These are phyloP conservation scores for Gracilaria gracilis DNA, from an alignment of 23 red algal species.

Conservation along the genomic window DNA sequence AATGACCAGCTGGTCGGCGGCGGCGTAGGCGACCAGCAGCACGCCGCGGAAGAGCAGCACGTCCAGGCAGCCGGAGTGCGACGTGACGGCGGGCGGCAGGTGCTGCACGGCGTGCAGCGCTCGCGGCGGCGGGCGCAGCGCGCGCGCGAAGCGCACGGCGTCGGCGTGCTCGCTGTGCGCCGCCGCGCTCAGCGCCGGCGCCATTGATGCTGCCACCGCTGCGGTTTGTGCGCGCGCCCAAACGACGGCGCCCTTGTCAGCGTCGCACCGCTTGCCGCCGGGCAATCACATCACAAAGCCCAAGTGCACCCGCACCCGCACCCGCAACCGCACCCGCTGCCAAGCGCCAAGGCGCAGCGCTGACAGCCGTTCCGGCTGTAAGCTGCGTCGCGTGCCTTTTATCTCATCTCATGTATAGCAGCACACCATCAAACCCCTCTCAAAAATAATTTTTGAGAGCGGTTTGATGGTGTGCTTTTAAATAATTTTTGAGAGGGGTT, in stretches of 20 bases:
- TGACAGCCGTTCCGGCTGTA: too few species aligned
- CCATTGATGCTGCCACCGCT: neutral
- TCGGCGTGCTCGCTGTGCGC: slow-evolving; percentile 58
- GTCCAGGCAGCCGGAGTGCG: slow-evolving; percentile 47
- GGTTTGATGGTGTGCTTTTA: too few species aligned
- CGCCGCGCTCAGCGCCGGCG: slow-evolving; percentile 14
- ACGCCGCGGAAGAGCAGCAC: slow-evolving; percentile 64
- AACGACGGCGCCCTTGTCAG: neutral
- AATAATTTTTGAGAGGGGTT: too few species aligned
- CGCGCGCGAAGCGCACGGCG: slow-evolving; percentile 29
- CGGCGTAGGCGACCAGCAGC: slow-evolving; percentile 68
- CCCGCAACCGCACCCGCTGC: too few species aligned
- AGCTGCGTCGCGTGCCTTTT: too few species aligned
- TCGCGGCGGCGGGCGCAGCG: slow-evolving; percentile 50
- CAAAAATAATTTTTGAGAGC: too few species aligned
- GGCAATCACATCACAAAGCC: too few species aligned
- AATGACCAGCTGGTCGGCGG: slow-evolving; percentile 61
- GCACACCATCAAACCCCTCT: too few species aligned
- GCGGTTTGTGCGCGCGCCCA: neutral
- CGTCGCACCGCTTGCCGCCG: too few species aligned
- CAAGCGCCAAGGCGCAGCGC: too few species aligned
- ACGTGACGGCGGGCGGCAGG: slow-evolving; percentile 39
- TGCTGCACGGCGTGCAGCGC: slow-evolving; percentile 31
- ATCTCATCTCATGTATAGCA: too few species aligned
- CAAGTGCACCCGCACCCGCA: too few species aligned